A percentile compares a stretch with the other conserved stretches of the same genome.
Conservation (phyloP, 2,329 filamentous ascomycete genomes). For the Orbilia ellipsospora region DNA sequence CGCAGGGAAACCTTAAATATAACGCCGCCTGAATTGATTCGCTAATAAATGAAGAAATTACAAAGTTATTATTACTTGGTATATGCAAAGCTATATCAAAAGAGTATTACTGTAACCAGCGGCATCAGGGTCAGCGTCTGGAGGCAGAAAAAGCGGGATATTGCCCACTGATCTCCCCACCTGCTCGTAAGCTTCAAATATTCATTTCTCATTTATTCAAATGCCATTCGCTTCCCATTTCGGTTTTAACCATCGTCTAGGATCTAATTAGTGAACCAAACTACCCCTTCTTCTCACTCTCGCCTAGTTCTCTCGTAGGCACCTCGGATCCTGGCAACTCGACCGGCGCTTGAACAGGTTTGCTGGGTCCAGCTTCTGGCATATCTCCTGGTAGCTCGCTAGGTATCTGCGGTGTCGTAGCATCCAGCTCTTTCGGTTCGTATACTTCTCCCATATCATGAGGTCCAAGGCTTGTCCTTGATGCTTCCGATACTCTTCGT, state of each 20-base stretch:
- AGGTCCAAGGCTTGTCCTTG: conserved; percentile 30
- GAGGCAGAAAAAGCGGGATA: no score
- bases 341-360: conserved; percentile 30
- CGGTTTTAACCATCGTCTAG: background rate
- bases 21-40: conserved; percentile 9
- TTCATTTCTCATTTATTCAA: no score
- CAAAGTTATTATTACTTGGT: conserved; percentile 3
- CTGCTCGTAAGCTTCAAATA: no score
- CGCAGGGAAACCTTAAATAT: background rate
- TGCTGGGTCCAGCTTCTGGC: conserved; percentile 32
- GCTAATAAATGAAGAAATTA: conserved; percentile 3
- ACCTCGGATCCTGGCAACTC: conserved; percentile 41
- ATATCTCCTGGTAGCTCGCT: conserved; percentile 47
- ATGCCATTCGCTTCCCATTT: background rate
- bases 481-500: conserved; percentile 22
- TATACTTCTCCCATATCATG: conserved; percentile 52
- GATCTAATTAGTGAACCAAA: background rate
- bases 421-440: conserved; percentile 50
- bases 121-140: no score
- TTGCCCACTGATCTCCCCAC: no score
- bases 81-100: background rate
- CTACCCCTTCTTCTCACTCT: conserved; percentile 28
- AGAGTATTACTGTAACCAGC: no score
- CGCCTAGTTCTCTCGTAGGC: conserved; percentile 7
- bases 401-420: conserved; percentile 38